Evolutionary conservation across 768 basidiomycete genomes (phyloP).

Genomic region (Lactarius tabidus): DNA sequence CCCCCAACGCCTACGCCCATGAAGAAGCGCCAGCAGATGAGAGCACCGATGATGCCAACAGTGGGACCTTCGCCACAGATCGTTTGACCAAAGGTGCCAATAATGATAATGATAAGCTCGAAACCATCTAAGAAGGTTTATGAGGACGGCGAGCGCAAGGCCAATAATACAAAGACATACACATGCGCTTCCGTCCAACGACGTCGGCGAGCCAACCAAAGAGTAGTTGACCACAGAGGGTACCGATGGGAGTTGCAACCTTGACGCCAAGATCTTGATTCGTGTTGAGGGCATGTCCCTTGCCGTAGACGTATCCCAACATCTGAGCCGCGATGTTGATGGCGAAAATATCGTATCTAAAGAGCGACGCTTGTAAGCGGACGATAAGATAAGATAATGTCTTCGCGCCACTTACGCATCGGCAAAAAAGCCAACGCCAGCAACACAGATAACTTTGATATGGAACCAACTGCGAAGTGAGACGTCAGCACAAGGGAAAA

Average conservation of each 20-base stretch:
- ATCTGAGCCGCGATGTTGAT: constrained; percentile 83
- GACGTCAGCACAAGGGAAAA: background rate
- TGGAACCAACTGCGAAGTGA: constrained; percentile 43
- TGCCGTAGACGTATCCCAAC: constrained; percentile 73
- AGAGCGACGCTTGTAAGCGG: background rate
- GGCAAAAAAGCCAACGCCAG: constrained; percentile 90
- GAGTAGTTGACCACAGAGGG: constrained; percentile 39
- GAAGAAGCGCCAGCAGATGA: constrained; percentile 82
- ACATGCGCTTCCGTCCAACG: constrained; percentile 53
- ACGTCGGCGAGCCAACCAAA: constrained; percentile 46
- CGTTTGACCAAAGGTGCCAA: constrained; percentile 76
- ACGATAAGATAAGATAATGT: background rate
- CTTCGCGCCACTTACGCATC: constrained; percentile 50
- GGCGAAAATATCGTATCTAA: constrained; percentile 80
- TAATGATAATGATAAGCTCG: constrained; percentile 77
- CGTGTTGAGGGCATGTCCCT: constrained; percentile 31
- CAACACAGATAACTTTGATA: constrained; percentile 41
- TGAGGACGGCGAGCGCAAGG: background rate
- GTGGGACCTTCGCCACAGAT: constrained; percentile 64
- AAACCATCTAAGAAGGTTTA: constrained; percentile 47
- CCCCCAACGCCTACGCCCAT: constrained; percentile 85
- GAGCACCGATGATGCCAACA: constrained; percentile 66
- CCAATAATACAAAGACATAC: constrained; percentile 37
- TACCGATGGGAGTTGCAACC: constrained; percentile 41
- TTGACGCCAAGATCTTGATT: constrained; percentile 49